phyloP scores from a whole-genome alignment of 371 early-diverging fungal genomes.

The Apophysomyces ossiformis region DNA sequence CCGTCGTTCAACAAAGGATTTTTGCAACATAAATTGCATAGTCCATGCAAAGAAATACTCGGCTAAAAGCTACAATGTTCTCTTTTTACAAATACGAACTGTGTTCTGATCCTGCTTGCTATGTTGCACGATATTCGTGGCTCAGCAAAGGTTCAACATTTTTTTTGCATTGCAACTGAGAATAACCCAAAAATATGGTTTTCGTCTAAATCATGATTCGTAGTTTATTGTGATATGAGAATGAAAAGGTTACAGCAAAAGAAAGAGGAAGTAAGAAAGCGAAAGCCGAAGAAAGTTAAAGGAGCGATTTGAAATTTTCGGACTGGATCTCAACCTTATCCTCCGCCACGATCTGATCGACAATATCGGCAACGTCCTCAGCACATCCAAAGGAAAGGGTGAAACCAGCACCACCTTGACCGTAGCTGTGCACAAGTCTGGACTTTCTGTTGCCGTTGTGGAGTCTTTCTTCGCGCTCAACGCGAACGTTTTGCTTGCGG shows the following conservation, averaged over 20 bases:
- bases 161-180: no score
- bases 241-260: not conserved
- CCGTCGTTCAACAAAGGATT: no score
- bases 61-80: no score
- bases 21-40: no score
- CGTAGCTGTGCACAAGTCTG: conserved; percentile 3
- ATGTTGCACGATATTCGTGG: no score
- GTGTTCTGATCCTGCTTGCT: no score
- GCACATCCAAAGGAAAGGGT: conserved; percentile 7
- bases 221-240: conserved; percentile 1
- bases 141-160: no score
- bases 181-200: no score
- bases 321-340: not conserved
- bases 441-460: conserved; percentile 2
- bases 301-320: conserved; percentile 3
- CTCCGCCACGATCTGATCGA: conserved; percentile 16
- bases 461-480: conserved; percentile 8
- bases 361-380: conserved; percentile 16
- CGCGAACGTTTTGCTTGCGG: conserved; percentile 10
- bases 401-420: conserved; percentile 9
- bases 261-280: not conserved
- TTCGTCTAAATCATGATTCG: not conserved
- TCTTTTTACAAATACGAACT: no score
- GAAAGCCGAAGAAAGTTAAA: not conserved
- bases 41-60: no score